Conservation (phyloP, 1,284 basidiomycete species). For the Cerioporus squamosus region DNA sequence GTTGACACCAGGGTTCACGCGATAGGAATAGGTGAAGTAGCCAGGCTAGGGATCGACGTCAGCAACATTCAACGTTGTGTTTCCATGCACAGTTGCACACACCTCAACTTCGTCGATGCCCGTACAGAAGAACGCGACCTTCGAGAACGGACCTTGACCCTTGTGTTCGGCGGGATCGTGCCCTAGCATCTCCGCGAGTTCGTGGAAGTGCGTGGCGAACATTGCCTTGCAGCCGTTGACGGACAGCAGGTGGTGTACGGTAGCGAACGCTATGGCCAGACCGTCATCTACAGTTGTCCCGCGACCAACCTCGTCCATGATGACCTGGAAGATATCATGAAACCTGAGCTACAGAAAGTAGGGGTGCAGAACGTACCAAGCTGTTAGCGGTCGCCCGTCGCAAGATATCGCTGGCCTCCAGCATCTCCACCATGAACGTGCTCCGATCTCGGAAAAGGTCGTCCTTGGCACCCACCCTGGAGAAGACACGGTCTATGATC, state of each 20-base stretch:
- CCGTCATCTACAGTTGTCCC: conserved; percentile 95
- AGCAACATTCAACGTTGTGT: not conserved
- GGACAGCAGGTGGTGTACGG: conserved; percentile 80
- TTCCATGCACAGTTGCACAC: conserved; percentile 33
- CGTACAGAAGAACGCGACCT: conserved; percentile 87
- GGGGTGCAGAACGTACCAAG: conserved; percentile 54
- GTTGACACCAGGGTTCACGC: conserved; percentile 84
- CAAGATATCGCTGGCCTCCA: conserved; percentile 84
- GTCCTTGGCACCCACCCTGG: conserved; percentile 94
- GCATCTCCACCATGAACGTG: conserved; percentile 95
- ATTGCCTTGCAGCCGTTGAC: conserved; percentile 82
- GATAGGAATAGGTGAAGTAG: conserved; percentile 85
- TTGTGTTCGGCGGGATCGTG: conserved; percentile 45
- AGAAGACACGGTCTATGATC: conserved; percentile 91
- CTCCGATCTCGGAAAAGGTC: conserved; percentile 92
- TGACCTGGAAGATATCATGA: conserved; percentile 61
- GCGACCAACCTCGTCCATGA: conserved; percentile 97
- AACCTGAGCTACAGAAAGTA: not conserved
- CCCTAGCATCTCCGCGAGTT: conserved; percentile 85
- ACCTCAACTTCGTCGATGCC: conserved; percentile 81
- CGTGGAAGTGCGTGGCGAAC: conserved; percentile 98
- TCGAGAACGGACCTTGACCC: conserved; percentile 53
- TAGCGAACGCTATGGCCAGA: conserved; percentile 91
- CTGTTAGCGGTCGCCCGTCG: conserved; percentile 81
- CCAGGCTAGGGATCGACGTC: conserved; percentile 53